Conservation (phyloP, 2,329 filamentous ascomycete genomes). For the Zelopaecilomyces penicillatus region DNA sequence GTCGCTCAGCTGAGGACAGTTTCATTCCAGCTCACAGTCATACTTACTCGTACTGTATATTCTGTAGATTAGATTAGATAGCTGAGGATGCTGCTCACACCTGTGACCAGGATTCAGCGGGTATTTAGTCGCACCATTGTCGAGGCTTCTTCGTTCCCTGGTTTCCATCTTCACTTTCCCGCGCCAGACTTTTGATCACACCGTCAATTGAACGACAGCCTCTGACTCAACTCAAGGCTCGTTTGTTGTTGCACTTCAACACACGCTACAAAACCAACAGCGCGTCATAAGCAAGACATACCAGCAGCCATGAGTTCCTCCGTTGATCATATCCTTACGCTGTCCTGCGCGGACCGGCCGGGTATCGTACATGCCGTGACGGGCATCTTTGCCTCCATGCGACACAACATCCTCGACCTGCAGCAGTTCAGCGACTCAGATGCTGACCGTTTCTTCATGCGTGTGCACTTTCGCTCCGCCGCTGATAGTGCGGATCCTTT, state of each 20-base stretch:
- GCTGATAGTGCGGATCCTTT: slow-evolving; percentile 23
- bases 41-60: too few species aligned
- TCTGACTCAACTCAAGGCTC: slow-evolving; percentile 7
- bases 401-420: slow-evolving; percentile 74
- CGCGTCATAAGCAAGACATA: background rate
- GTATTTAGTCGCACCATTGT: too few species aligned
- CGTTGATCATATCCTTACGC: slow-evolving; percentile 61
- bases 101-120: too few species aligned
- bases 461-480: slow-evolving; percentile 68
- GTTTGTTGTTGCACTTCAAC: background rate
- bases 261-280: too few species aligned
- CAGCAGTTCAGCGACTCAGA: slow-evolving; percentile 75
- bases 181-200: background rate
- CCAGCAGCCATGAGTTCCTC: background rate
- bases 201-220: background rate
- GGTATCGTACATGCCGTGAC: slow-evolving; percentile 83
- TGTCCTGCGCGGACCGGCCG: slow-evolving; percentile 76
- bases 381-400: slow-evolving; percentile 62
- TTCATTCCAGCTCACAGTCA: too few species aligned
- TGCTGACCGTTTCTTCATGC: slow-evolving; percentile 77
- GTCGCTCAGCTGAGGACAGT: too few species aligned
- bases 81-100: too few species aligned
- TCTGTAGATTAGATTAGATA: too few species aligned
- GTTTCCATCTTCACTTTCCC: background rate
- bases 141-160: too few species aligned